phyloP scores from a whole-genome alignment of 1,139 yeast species.

The Hyphopichia buzzinii region DNA sequence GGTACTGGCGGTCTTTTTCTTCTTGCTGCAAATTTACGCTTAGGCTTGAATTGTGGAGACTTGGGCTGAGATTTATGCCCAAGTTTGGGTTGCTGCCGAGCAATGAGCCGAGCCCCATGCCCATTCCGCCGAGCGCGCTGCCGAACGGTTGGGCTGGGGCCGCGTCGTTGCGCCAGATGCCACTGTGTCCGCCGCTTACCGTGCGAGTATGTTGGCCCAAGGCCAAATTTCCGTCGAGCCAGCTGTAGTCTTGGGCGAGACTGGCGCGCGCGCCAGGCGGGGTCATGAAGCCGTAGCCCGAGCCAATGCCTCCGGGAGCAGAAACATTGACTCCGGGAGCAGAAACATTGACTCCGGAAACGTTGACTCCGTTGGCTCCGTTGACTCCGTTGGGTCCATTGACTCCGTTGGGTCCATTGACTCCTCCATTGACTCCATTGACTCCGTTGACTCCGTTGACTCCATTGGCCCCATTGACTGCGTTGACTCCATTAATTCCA shows the following conservation, averaged over 20 bases:
- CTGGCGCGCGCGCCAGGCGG: not conserved
- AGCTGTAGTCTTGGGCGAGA: not conserved
- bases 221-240: not conserved
- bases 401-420: no score
- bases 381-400: no score
- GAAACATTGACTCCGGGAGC: not conserved
- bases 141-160: not conserved
- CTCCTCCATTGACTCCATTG: no score
- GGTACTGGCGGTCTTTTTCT: not conserved
- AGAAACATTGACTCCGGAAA: not conserved
- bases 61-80: not conserved
- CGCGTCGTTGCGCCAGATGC: constrained; percentile 3
- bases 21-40: not conserved
- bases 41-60: not conserved
- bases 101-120: not conserved
- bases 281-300: not conserved
- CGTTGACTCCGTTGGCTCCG: no score
- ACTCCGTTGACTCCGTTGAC: no score
- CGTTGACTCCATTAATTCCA: no score
- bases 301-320: not conserved
- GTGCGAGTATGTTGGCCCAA: constrained; percentile 1
- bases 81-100: not conserved
- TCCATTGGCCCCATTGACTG: no score
- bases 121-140: not conserved
- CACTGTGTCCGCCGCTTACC: not conserved